Evolutionary conservation across 2,329 filamentous ascomycete species (phyloP), one percentile per base, ranked within the genome.

Genomic region (Stagonosporopsis chrysanthemi): DNA sequence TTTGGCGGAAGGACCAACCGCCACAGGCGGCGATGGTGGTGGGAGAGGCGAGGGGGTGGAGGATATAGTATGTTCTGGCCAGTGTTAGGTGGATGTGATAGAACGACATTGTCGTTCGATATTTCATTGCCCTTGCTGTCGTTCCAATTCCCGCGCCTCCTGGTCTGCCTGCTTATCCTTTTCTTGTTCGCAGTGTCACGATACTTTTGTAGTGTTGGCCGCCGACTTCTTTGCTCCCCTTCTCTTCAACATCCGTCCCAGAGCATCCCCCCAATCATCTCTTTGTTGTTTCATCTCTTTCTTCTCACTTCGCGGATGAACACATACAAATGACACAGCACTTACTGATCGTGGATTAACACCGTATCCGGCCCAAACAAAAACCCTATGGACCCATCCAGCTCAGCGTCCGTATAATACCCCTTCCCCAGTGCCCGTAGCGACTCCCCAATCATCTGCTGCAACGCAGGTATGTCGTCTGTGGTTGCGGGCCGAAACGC

Each of bases 281-380:
- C 24, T 4, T 26, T 26, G 24, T 26, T 26, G 24, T 26, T 26
- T 12, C 11, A 31, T 31, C 28, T 31, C 9, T 9, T 38, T 15
- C 31, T 15, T 6, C 31, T 33, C 31, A 14, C 31, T n/a, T 7
- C 12, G 15, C 12, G 4, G 14, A 33, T 15, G n/a, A n/a, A n/a
- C n/a, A n/a, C n/a, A n/a, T 5, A 33, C 15, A 22, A 8, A 38
- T 4, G 8, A 22, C 35, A 38, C 17, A 2, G 8, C 12, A 55
- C 50, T 50, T 63, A 69, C 67, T 68, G 61, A 43, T 69, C 73
- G 49, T 64, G 63, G 29, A 75, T 70, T 3, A 75, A 62, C 8
- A 75, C 62, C 15, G 70, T 73, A 47, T 75, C 73, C 2, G 72
- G 72, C 2, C 72, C 73, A 53, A 76, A 76, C 2, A 76, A 65